Percentiles rank a stretch among this genome's conserved stretches.
phyloP scores from a whole-genome alignment of 2,329 filamentous ascomycete genomes.

The Dactylellina leptospora region DNA sequence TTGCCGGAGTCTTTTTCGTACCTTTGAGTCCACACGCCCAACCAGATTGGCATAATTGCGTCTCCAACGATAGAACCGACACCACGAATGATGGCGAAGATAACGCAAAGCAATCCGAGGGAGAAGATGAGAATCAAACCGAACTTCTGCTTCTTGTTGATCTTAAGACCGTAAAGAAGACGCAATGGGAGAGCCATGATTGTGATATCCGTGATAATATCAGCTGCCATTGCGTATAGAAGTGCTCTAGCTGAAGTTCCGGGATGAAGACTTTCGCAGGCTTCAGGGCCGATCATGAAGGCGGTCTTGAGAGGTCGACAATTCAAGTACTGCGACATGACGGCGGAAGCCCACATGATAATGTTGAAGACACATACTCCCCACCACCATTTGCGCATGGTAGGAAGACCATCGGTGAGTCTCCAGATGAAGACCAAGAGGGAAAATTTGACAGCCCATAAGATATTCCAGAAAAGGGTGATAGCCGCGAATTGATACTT shows the following conservation, averaged over 20 bases:
- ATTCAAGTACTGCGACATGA: slow-evolving; percentile 57
- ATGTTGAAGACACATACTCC: slow-evolving; percentile 56
- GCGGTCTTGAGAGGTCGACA: slow-evolving; percentile 57
- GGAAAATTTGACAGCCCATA: slow-evolving; percentile 58
- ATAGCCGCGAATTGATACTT: slow-evolving; percentile 58
- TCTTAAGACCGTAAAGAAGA: slow-evolving; percentile 58
- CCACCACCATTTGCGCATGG: slow-evolving; percentile 58
- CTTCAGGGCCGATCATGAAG: slow-evolving; percentile 57
- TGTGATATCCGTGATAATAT: slow-evolving; percentile 58
- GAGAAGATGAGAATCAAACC: slow-evolving; percentile 58
- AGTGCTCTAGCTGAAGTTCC: slow-evolving; percentile 46
- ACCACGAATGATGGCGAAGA: slow-evolving; percentile 58
- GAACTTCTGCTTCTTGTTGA: slow-evolving; percentile 57
- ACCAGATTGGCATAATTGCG: slow-evolving; percentile 49
- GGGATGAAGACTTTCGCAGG: slow-evolving; percentile 44
- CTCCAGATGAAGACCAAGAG: slow-evolving; percentile 58
- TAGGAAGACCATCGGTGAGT: slow-evolving; percentile 56
- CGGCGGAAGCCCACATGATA: slow-evolving; percentile 57
- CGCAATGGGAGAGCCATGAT: slow-evolving; percentile 58
- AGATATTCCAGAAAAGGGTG: slow-evolving; percentile 58
- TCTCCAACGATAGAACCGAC: slow-evolving; percentile 49
- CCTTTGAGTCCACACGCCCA: slow-evolving; percentile 51
- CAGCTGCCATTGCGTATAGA: slow-evolving; percentile 57
- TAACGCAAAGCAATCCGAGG: slow-evolving; percentile 58
- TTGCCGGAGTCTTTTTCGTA: slow-evolving; percentile 3